phyloP scores from a whole-genome alignment of 345 rosid species.

The Anacardium occidentale region DNA sequence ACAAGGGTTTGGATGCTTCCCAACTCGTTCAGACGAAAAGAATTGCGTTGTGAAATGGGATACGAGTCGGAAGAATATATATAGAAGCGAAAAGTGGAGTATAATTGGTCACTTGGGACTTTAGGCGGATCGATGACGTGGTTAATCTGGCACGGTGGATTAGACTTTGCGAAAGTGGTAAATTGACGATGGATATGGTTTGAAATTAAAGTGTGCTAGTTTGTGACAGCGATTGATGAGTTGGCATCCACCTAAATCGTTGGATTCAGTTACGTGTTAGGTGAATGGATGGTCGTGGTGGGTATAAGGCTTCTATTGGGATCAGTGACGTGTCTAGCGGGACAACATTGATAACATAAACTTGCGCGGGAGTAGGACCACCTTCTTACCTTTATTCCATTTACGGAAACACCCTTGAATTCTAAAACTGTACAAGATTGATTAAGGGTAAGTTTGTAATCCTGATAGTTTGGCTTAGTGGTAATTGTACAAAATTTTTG shows the following conservation, averaged over 20 bases:
- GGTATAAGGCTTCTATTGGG: not conserved
- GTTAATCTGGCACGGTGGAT: constrained; percentile 14
- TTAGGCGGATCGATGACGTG: constrained; percentile 40
- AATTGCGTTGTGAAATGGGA: too few relatives aligned
- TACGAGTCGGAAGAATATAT: not conserved
- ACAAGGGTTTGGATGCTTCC: not conserved
- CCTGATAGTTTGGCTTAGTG: too few relatives aligned
- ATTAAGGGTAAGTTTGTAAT: too few relatives aligned
- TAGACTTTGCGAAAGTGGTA: not conserved
- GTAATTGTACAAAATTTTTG: too few relatives aligned
- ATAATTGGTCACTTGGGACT: constrained; percentile 18
- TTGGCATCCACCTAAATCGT: not conserved
- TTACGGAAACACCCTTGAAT: not conserved
- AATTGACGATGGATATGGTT: constrained; percentile 22
- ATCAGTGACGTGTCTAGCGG: not conserved
- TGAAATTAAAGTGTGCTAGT: constrained; percentile 15
- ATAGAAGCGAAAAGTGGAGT: not conserved
- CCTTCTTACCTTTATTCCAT: not conserved
- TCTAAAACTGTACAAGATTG: too few relatives aligned
- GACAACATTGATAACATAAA: not conserved
- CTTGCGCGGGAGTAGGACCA: constrained; percentile 1
- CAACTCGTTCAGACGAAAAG: not conserved
- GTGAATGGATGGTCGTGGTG: not conserved
- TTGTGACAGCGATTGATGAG: constrained; percentile 9
- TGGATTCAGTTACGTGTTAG: not conserved